Conservation (phyloP, 768 basidiomycete genomes). For the Lactarius trivialis region DNA sequence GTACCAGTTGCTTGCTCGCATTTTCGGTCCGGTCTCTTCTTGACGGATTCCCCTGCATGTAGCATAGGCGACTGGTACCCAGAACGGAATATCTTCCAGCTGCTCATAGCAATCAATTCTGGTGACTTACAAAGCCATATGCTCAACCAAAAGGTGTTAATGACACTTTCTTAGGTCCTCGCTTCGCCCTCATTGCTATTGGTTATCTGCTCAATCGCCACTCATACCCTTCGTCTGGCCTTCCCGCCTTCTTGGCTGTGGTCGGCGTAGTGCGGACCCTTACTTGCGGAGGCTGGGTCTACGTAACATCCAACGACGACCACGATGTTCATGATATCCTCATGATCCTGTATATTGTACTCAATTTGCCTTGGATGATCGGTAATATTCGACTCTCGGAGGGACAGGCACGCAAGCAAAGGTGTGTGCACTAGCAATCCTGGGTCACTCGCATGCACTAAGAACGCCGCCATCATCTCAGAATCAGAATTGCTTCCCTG, state of each 20-base stretch:
- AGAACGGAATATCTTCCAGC: constrained; percentile 77
- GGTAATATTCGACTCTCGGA: constrained; percentile 49
- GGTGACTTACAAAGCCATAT: constrained; percentile 34
- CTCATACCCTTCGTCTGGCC: constrained; percentile 37
- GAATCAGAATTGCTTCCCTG: constrained; percentile 48
- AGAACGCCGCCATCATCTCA: constrained; percentile 26
- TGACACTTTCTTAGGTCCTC: constrained; percentile 39
- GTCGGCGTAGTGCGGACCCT: constrained; percentile 68
- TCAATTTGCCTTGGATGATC: constrained; percentile 87
- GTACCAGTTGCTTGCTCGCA: constrained; percentile 26
- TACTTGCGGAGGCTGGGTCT: constrained; percentile 89
- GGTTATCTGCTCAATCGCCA: constrained; percentile 54
- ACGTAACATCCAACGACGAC: constrained; percentile 77
- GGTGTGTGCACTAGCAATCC: constrained; percentile 35
- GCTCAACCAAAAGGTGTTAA: not conserved
- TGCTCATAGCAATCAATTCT: constrained; percentile 80
- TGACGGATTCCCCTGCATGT: not conserved
- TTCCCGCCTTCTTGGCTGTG: constrained; percentile 42
- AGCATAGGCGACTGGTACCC: constrained; percentile 92
- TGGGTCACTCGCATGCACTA: not conserved
- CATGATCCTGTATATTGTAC: constrained; percentile 83
- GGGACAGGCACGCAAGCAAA: constrained; percentile 44
- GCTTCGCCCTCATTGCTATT: constrained; percentile 58
- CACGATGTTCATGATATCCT: constrained; percentile 80
- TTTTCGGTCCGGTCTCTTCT: not conserved